Evolutionary conservation across 805 yeast genomes (phyloP), one percentile per base, ranked within the genome.

Genomic region (Candida takata): DNA sequence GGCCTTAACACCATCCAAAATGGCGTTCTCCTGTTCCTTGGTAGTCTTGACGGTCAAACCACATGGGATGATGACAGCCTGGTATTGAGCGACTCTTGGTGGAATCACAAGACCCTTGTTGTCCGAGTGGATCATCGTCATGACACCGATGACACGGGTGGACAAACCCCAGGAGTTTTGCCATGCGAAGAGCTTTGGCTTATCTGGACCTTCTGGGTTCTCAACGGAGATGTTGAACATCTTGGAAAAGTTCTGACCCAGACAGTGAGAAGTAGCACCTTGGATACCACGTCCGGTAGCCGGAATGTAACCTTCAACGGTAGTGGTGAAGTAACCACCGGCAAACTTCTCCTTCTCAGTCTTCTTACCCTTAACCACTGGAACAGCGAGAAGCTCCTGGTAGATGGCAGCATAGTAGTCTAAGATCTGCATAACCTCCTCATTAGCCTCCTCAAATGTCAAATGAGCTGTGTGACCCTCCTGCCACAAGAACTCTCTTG

Each of bases 151-250:
- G 47, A 84, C 92, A 68, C 99, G 85, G 41, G 99, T 92, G 33
- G 97, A 88, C 52, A 92, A 69, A 67, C 99, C 99, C 99, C 99
- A 92, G 10, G 97, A 88, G 72, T 94, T 92, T 70, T 92, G 99
- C 77, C 79, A 86, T 24, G 92, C 96, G 52, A 69, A 77, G 34
- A 88, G 68, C 67, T 86, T 84, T 56, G 92, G 94, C 58, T 82
- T 78, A 42, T 84, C 94, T 15, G 81, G 57, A 35, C 95, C 95
- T 41, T 82, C 83, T 49, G 99, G 99, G 62, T 86, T 84, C 67
- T 92, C 98, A 34, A 94, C 98, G 27, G 82, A 67, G 49, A 92
- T 86, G 67, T 85, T 82, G 68, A 92, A 92, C 99, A 92, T 92
- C 69, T 88, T 90, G 49, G 97, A 88, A 71, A 92, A 92, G 74